Evolutionary conservation across 1,284 basidiomycete species (phyloP).

Genomic region (Ganoderma sinense): DNA sequence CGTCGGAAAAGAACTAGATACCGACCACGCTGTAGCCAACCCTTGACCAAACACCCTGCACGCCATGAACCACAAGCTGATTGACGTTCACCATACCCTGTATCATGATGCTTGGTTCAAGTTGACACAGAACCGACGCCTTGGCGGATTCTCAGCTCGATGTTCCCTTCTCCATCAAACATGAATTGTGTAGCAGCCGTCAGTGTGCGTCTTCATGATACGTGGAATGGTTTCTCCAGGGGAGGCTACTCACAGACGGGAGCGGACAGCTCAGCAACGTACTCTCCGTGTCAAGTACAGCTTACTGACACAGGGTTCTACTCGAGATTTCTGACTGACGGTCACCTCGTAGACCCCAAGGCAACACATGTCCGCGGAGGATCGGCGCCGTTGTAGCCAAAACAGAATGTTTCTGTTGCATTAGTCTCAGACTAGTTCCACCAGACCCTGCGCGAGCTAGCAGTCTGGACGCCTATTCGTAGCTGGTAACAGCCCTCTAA

Average conservation of each 20-base stretch:
- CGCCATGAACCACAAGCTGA: not conserved
- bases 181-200: not conserved
- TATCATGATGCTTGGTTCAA: not conserved
- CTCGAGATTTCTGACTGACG: not conserved
- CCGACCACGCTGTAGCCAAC: not conserved
- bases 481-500: not conserved
- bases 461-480: not conserved
- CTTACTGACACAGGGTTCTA: not conserved
- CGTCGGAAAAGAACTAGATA: not conserved
- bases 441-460: not conserved
- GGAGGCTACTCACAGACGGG: not conserved
- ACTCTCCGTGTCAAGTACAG: not conserved
- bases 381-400: not conserved
- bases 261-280: not conserved
- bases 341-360: not conserved
- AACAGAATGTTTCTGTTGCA: not conserved
- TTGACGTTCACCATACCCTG: not conserved
- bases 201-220: not conserved
- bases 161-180: not conserved
- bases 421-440: not conserved
- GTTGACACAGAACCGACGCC: not conserved
- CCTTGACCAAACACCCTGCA: not conserved
- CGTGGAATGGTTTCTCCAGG: not conserved
- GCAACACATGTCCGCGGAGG: constrained; percentile 2
- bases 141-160: not conserved